Base-by-base conservation (phyloP, 768 basidiomycete genomes). In the Calvatia gigantea region DNA sequence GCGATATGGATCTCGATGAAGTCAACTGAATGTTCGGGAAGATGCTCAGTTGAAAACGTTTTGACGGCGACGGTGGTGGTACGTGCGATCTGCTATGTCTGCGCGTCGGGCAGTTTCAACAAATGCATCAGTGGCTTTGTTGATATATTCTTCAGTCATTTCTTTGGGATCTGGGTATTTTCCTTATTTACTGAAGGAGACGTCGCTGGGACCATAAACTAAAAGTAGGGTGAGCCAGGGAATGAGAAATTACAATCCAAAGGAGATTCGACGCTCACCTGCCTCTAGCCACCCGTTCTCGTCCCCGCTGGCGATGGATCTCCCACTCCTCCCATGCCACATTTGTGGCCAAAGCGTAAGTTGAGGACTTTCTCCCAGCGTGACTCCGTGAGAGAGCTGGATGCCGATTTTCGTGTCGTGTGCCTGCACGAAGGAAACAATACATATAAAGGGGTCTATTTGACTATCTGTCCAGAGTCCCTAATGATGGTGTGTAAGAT, bases 321-420 rank as follows among this genome's bases (percentile, higher is more conserved):
- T 64, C 39, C 50, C 50, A 45, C 58, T 72, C 54, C 38, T 73
- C 66, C 62, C 72, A 9, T 65, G 69, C 43, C 68, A 73, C 6
- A 64, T 54, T 51, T 69, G 75, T 28, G 87, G 76, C 86, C 86
- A 92, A 1, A 87, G 86, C 0, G 89, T 77, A 48, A 0, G 83
- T 86, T 6, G 82, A 84, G 0, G 87, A 84, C 65, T 95, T 94
- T 27, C 80, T 70, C 4, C 80, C 80, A 4, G 86, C 88, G 65
- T n/a, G n/a, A n/a, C n/a, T n/a, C n/a, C n/a, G n/a, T 94, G 91
- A 0, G 83, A 80, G 21, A 94, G 81, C 65, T 94, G 92, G 28
- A 94, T 77, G 1, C 88, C 92, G 23, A 94, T 83, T 45, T 79
- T 75, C 1, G 85, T 79, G 7, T 82, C 85, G 44, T 90, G 86